Base-by-base conservation (phyloP, 176 grass and related monocot species). In the Rhynchospora breviuscula region DNA sequence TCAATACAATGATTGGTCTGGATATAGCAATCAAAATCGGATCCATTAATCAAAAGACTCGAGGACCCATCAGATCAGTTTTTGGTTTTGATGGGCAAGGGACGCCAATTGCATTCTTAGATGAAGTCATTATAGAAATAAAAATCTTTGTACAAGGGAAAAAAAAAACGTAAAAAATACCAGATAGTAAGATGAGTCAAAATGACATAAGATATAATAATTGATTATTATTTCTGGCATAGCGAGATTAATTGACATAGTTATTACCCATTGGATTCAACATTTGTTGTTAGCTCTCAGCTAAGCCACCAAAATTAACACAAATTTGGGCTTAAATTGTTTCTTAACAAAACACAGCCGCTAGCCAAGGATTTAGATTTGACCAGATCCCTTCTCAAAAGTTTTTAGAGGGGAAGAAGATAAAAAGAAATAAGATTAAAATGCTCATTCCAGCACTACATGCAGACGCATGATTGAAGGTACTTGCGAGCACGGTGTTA, bases 391-490 rank as follows among this genome's bases (percentile, higher is more conserved):
- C 81, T 86, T 81, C 60, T 68, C 67, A n/a, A 85, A 40, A 71
- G 67, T 82, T 79, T 68, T 18, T 33, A 58, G 3, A 86, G 59
- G 88, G 31, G 54, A 12, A 17, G 13, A 81, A 79, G 66, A 67
- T 82, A 85, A 88, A 65, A 87, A 79, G 54, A 77, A 26, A 56
- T 63, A 81, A 70, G 43, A 90, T 81, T 81, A 51, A 87, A 77
- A 59, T 86, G 73, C 85, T 76, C 75, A 74, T 83, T 59, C 33
- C 79, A 68, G 81, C 47, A 85, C 71, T 83, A 73, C 80, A 62
- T 81, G 88, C 86, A 93, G 86, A 85, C 68, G 60, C 56, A 62
- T 67, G 63, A 82, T 21, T 82, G 78, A 84, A 81, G 68, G 83
- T 47, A 89, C 68, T 79, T 23, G 75, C 61, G 53, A 79, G 84